Conservation (phyloP, 2,329 filamentous ascomycete genomes). For the Biscogniauxia mediterranea region DNA sequence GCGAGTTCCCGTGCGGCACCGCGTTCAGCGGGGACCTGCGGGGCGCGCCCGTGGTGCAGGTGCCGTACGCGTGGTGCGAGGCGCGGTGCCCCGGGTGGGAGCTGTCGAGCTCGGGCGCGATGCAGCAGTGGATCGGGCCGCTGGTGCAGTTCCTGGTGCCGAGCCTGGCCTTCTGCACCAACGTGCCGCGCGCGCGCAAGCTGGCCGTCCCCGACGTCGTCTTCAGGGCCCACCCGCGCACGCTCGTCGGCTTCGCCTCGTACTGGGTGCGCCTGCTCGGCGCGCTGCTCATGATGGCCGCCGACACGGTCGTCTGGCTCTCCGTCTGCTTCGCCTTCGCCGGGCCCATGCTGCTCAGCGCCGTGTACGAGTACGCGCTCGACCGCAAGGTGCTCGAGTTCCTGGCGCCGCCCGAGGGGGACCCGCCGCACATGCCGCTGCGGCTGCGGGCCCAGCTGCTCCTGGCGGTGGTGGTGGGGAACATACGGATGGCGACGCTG, state of each 20-base stretch:
- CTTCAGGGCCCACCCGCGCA: conserved; percentile 63
- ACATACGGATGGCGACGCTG: conserved; percentile 30
- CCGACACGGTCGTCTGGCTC: conserved; percentile 30
- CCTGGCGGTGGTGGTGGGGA: conserved; percentile 31
- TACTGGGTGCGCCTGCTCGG: conserved; percentile 29
- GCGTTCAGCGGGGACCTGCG: conserved; percentile 19
- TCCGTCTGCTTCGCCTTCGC: conserved; percentile 32
- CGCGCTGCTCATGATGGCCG: conserved; percentile 22
- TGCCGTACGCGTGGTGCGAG: conserved; percentile 32
- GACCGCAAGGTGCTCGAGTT: conserved; percentile 32
- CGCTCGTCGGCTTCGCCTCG: conserved; percentile 28
- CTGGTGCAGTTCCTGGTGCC: conserved; percentile 37
- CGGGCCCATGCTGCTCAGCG: conserved; percentile 30
- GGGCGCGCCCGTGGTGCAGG: conserved; percentile 25
- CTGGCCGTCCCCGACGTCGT: conserved; percentile 38
- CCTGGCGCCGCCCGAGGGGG: conserved; percentile 21
- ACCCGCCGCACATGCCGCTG: conserved; percentile 14
- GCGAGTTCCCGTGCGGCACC: conserved; percentile 31
- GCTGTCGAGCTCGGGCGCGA: conserved; percentile 25
- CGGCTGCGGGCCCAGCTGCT: conserved; percentile 28
- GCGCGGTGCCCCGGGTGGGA: conserved; percentile 31
- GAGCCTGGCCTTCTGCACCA: conserved; percentile 35
- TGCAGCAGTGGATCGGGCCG: conserved; percentile 34
- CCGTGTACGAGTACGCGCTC: conserved; percentile 31
- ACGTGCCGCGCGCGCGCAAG: conserved; percentile 33